phyloP scores from a whole-genome alignment of 306 rosid genomes.

The Vicia sativa region DNA sequence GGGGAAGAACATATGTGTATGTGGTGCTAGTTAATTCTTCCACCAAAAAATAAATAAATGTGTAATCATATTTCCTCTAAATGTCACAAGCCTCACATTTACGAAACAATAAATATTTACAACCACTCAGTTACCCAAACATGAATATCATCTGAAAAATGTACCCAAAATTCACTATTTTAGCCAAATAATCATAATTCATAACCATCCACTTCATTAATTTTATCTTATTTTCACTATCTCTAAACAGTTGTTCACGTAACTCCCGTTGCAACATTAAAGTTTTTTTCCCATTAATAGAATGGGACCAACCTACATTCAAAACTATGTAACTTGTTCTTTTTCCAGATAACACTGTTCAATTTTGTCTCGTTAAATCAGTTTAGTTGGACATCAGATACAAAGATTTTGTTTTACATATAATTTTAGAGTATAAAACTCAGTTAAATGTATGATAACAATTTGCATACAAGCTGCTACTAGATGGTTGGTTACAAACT shows the following conservation, averaged over 20 bases:
- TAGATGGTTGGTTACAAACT: conserved; percentile 40
- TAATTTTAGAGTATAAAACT: no score
- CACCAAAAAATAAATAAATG: neutral
- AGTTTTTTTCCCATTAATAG: neutral
- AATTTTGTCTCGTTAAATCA: no score
- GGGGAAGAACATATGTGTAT: no score
- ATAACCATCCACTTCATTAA: neutral
- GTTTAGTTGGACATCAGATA: no score
- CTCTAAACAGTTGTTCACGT: conserved; percentile 17
- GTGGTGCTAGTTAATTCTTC: no score
- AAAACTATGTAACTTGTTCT: no score
- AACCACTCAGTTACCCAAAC: conserved; percentile 20
- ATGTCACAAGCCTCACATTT: conserved; percentile 19
- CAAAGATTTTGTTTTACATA: no score
- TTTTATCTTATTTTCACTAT: conserved; percentile 25
- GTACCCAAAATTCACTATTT: neutral
- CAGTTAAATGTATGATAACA: conserved; percentile 33
- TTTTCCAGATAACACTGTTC: no score
- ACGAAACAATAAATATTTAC: conserved; percentile 29
- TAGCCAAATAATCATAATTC: conserved; percentile 17
- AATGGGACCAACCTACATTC: conserved; percentile 23
- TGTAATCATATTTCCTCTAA: conserved; percentile 1
- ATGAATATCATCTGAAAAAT: conserved; percentile 28
- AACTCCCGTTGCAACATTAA: conserved; percentile 9
- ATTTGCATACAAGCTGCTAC: conserved; percentile 10